Percentiles rank a stretch among this genome's conserved stretches.
Conservation (phyloP, 2,329 filamentous ascomycete genomes). For the Rhexocercosporidium sp. region DNA sequence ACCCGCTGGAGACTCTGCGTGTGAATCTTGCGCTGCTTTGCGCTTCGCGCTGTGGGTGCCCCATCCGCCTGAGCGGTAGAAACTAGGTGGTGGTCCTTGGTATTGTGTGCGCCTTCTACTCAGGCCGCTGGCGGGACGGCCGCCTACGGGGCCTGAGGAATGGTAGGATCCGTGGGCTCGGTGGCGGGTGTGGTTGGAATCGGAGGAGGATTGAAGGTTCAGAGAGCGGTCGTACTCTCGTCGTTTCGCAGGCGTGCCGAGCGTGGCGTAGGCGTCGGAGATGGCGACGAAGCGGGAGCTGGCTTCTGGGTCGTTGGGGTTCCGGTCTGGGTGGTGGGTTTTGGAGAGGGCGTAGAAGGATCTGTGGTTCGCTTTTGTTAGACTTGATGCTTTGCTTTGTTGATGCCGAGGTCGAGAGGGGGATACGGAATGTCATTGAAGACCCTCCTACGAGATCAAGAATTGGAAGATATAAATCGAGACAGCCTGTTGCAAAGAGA, state of each 20-base stretch:
- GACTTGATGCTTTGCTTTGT: background rate
- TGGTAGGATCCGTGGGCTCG: constrained; percentile 56
- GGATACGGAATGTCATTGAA: background rate
- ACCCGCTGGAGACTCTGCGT: constrained; percentile 38
- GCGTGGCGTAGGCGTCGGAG: constrained; percentile 80
- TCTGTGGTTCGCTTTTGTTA: constrained; percentile 47
- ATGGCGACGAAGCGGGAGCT: constrained; percentile 80
- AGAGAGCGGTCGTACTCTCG: constrained; percentile 80
- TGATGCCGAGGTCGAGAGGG: background rate
- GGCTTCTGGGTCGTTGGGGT: constrained; percentile 76
- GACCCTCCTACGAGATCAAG: no score
- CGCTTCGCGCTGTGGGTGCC: constrained; percentile 67
- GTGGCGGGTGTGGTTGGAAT: constrained; percentile 30
- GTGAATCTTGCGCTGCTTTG: constrained; percentile 51
- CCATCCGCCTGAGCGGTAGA: constrained; percentile 84
- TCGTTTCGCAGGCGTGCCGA: constrained; percentile 76
- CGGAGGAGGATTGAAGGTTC: constrained; percentile 42
- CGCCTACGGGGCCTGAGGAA: constrained; percentile 68
- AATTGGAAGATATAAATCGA: background rate
- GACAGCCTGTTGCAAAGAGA: background rate
- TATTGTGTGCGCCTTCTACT: constrained; percentile 78
- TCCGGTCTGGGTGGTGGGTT: constrained; percentile 88
- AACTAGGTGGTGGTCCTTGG: constrained; percentile 85
- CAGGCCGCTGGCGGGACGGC: constrained; percentile 80
- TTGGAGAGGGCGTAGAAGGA: constrained; percentile 93